Base-by-base conservation (phyloP, 2,329 filamentous ascomycete species). In the Elsinoe fawcettii region DNA sequence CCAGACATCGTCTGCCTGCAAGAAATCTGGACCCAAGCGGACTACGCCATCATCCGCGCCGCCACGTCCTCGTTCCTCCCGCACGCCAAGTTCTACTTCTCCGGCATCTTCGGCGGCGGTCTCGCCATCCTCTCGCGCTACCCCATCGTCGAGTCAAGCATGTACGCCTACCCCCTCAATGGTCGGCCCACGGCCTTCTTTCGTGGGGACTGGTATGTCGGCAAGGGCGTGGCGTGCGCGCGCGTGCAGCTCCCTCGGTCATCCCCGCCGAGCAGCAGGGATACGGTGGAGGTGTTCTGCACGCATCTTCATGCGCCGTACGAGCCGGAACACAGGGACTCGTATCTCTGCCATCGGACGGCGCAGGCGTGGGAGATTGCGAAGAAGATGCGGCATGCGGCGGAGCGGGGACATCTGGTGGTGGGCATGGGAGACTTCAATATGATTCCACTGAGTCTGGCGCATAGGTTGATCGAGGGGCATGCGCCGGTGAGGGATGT, bases 321-420 rank as follows among this genome's bases (percentile, higher is more conserved):
- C 70, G 88, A 95, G 71, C 74, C 77, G 61, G 85, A 88, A 63
- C 84, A 85, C 16, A 77, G 88, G 66, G 89, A 95, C 73, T 89
- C 87, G 25, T 97, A 99, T 74, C 76, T 90, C 53, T 91, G 88
- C 68, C 93, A 97, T 73, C 87, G 91, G 58, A 88, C 88, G 16
- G 87, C 92, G 2, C 92, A 99, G 74, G 87, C 90, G 51, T 99
- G 93, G 93, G 88, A 96, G 69, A 88, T 96, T 58, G 82, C 91
- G 55, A 96, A 95, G 71, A 78, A 96, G 44, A 86, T 96, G 74
- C 84, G 88, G 51, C 87, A 82, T 58, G 91, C 92, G 44, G 81
- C 85, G 1, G 87, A 90, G 63, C 79, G 86, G 12, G 90, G 90
- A 5, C 88, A 92, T 69, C 77, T 97, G 27, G 90, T 91, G 54